Conservation (phyloP, 495 filamentous ascomycete species). For the Staphylotrichum longicolle region DNA sequence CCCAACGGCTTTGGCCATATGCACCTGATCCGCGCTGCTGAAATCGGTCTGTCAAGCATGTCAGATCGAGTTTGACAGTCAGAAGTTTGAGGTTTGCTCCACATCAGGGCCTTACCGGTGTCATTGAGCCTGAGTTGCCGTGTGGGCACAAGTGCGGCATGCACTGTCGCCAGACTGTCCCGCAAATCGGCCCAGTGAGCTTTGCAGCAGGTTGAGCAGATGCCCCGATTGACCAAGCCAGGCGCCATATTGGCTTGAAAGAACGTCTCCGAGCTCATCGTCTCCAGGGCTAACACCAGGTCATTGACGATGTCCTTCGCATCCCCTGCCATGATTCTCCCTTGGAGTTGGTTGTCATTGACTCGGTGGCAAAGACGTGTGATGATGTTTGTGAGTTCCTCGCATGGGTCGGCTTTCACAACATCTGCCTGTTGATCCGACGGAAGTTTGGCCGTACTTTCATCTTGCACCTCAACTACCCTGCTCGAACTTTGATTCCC, state of each 20-base stretch:
- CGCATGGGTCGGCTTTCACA: neutral
- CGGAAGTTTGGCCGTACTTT: neutral
- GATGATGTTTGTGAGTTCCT: neutral
- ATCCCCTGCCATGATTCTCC: neutral
- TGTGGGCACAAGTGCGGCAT: neutral
- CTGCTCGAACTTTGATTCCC: neutral
- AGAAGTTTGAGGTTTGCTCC: too few relatives aligned
- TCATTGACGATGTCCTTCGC: neutral
- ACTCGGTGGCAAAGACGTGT: neutral
- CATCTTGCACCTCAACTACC: neutral
- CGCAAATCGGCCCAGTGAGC: neutral
- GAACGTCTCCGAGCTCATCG: neutral
- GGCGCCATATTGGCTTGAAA: neutral
- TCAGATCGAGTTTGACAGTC: neutral
- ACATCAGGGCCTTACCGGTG: neutral
- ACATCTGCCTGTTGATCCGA: neutral
- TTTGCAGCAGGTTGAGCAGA: neutral
- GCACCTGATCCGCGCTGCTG: neutral
- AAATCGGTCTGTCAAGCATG: neutral
- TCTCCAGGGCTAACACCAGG: neutral
- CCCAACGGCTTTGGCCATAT: neutral
- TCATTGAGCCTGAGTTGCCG: neutral
- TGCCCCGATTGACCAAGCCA: neutral
- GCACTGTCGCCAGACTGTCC: neutral
- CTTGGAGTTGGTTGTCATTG: neutral